A percentile compares a stretch with the other conserved stretches of the same genome.
Conservation (phyloP, 2,329 filamentous ascomycete species). For the Gaeumannomyces sp. region DNA sequence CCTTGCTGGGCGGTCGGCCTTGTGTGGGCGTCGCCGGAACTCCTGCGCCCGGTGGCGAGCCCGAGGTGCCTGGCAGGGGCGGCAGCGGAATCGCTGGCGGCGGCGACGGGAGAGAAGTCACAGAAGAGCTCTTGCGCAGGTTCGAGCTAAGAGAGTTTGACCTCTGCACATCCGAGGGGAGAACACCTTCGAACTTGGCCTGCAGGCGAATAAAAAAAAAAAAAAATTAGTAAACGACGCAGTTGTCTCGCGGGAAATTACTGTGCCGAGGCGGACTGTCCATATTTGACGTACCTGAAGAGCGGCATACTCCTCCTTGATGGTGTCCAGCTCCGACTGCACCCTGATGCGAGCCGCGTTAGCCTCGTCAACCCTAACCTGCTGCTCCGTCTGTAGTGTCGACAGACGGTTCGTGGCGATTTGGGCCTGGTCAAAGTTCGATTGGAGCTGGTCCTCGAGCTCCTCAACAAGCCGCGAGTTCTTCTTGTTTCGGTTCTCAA, state of each 20-base stretch:
- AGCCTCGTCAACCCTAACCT: conserved; percentile 71
- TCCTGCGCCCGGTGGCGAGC: conserved; percentile 36
- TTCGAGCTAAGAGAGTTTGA: conserved; percentile 59
- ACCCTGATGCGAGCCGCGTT: conserved; percentile 56
- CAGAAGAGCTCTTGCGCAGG: conserved; percentile 77
- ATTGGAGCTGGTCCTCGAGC: conserved; percentile 91
- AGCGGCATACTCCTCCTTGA: conserved; percentile 63
- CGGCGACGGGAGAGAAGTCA: conserved; percentile 81
- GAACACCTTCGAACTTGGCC: conserved; percentile 54
- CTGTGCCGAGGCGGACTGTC: conserved; percentile 17
- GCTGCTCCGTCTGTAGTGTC: conserved; percentile 68
- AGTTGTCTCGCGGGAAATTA: neutral
- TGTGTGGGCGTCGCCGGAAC: conserved; percentile 47
- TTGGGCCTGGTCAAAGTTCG: conserved; percentile 91
- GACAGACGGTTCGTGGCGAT: conserved; percentile 79
- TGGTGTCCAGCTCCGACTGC: conserved; percentile 61
- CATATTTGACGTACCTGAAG: conserved; percentile 59
- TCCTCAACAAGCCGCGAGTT: conserved; percentile 89
- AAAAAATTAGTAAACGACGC: neutral
- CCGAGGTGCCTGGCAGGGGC: conserved; percentile 63
- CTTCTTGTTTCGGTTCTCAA: conserved; percentile 73
- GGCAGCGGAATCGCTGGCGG: conserved; percentile 95
- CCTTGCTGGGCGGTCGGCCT: conserved; percentile 74
- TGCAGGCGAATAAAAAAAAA: conserved; percentile 22
- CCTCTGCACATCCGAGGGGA: conserved; percentile 36